Conservation (phyloP, 2,329 filamentous ascomycete genomes). For the Apiospora aurea region DNA sequence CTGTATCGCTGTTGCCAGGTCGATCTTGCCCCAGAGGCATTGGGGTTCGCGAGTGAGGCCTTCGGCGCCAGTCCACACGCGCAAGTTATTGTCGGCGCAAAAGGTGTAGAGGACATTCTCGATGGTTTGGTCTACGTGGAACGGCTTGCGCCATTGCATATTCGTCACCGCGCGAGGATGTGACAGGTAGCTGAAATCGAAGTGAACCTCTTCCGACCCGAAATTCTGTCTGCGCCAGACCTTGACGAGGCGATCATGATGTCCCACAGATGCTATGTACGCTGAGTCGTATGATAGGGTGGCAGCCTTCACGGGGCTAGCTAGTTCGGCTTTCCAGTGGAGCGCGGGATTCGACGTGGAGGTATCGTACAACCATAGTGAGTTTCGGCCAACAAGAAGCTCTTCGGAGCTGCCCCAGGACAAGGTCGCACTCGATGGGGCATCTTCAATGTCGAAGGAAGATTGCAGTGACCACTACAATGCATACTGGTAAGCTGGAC, state of each 20-base stretch:
- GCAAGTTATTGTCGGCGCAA: constrained; percentile 79
- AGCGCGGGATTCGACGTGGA: constrained; percentile 56
- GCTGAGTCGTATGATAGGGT: constrained; percentile 85
- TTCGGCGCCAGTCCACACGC: constrained; percentile 84
- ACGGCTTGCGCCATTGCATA: constrained; percentile 84
- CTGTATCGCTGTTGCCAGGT: constrained; percentile 76
- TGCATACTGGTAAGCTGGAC: constrained; percentile 20
- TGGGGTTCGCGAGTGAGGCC: constrained; percentile 74
- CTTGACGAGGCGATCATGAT: constrained; percentile 84
- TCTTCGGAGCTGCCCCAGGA: constrained; percentile 92
- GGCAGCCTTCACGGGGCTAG: constrained; percentile 76
- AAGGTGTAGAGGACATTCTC: constrained; percentile 92
- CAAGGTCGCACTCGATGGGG: constrained; percentile 59
- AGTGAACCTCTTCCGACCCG: constrained; percentile 81
- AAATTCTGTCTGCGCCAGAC: constrained; percentile 91
- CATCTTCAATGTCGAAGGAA: constrained; percentile 60
- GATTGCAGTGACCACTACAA: constrained; percentile 70
- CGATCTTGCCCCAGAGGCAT: constrained; percentile 81
- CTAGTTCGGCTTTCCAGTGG: constrained; percentile 78
- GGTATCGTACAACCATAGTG: constrained; percentile 71
- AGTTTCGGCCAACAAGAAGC: constrained; percentile 76
- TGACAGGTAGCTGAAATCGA: constrained; percentile 89
- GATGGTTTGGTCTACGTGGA: constrained; percentile 77
- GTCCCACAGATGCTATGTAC: constrained; percentile 82
- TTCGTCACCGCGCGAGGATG: constrained; percentile 83